Evolutionary conservation across 495 filamentous ascomycete genomes (phyloP).

Genomic region (Elasticomyces elasticus): DNA sequence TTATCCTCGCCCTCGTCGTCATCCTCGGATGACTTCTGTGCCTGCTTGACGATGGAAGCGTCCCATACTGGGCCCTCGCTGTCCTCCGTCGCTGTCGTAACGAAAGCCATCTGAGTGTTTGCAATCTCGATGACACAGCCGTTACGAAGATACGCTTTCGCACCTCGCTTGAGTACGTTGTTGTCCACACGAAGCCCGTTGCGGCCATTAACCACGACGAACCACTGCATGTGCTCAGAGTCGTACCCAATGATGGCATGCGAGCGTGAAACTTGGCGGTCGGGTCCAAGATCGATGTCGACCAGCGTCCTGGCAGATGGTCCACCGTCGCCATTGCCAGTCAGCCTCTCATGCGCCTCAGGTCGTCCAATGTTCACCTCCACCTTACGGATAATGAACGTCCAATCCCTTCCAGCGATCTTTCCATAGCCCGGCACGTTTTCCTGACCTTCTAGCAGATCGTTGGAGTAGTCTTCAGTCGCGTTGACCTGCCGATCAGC

Average conservation of each 20-base stretch:
- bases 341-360: constrained; percentile 21
- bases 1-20: constrained; percentile 26
- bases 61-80: constrained; percentile 19
- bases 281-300: constrained; percentile 87
- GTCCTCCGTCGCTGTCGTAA: constrained; percentile 49
- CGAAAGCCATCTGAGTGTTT: constrained; percentile 96
- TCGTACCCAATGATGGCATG: constrained; percentile 84
- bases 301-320: constrained; percentile 44
- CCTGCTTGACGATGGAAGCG: constrained; percentile 21
- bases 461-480: constrained; percentile 61
- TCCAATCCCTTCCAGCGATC: constrained; percentile 85
- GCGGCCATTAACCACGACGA: constrained; percentile 73
- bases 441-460: constrained; percentile 58
- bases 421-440: constrained; percentile 86
- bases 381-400: constrained; percentile 77
- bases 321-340: constrained; percentile 33
- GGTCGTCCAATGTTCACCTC: constrained; percentile 76
- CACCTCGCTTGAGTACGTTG: constrained; percentile 50
- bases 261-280: constrained; percentile 78
- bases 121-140: constrained; percentile 85
- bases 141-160: constrained; percentile 56
- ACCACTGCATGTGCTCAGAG: constrained; percentile 57
- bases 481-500: constrained; percentile 55
- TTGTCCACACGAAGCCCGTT: constrained; percentile 83
- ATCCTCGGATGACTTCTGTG: constrained; percentile 23